Percentiles rank a stretch among this genome's conserved stretches.
phyloP scores from a whole-genome alignment of 805 yeast genomes.

The Saccharomycopsis sp. region DNA sequence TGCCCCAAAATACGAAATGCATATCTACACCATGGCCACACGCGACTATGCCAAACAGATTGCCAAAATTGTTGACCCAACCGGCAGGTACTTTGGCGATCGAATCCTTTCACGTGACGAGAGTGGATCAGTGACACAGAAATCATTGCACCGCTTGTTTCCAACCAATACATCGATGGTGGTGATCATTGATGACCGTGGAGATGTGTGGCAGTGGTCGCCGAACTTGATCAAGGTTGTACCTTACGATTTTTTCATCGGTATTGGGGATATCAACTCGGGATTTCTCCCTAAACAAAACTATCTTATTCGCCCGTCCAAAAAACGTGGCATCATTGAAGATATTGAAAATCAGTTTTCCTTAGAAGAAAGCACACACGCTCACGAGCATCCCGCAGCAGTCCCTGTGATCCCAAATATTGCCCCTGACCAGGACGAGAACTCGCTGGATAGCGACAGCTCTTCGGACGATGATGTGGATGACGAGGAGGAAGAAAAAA shows the following conservation, averaged over 20 bases:
- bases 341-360: constrained; percentile 42
- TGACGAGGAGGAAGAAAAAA: constrained; percentile 27
- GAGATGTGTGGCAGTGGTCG: constrained; percentile 99
- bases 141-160: constrained; percentile 78
- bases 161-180: constrained; percentile 98
- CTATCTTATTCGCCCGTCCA: constrained; percentile 52
- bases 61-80: constrained; percentile 88
- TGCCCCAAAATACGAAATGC: constrained; percentile 71
- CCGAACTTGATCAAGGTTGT: constrained; percentile 84
- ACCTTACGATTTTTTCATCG: constrained; percentile 94
- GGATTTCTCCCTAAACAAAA: constrained; percentile 81
- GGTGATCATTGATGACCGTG: constrained; percentile 92
- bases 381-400: not conserved
- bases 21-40: constrained; percentile 97
- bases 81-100: constrained; percentile 80
- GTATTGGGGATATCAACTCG: constrained; percentile 95
- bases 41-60: constrained; percentile 85
- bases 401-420: not conserved
- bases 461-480: constrained; percentile 23
- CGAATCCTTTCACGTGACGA: constrained; percentile 90
- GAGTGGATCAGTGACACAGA: constrained; percentile 86
- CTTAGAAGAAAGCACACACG: constrained; percentile 19
- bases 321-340: constrained; percentile 51
- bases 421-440: constrained; percentile 19
- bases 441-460: constrained; percentile 20